Evolutionary conservation across 1,284 basidiomycete genomes (phyloP).

Genomic region (Tylopilus orsonianus): DNA sequence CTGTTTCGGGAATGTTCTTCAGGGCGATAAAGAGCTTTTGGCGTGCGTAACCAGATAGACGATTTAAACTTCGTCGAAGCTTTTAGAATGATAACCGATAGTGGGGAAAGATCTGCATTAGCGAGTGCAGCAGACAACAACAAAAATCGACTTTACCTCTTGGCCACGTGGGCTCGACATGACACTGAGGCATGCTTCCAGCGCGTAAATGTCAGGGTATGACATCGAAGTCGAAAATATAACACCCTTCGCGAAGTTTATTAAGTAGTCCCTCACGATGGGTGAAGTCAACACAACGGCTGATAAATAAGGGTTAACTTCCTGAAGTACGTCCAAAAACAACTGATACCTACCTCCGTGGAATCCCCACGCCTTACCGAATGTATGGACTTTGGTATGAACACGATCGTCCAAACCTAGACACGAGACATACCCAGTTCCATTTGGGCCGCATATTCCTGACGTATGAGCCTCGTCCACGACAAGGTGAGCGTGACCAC

Average conservation of each 20-base stretch:
- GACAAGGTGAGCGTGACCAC: slow-evolving; percentile 37
- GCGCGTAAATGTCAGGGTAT: slow-evolving; percentile 45
- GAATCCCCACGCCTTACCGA: slow-evolving; percentile 59
- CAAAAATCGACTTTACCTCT: slow-evolving; percentile 17
- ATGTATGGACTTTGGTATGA: slow-evolving; percentile 49
- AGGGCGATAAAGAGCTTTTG: slow-evolving; percentile 9
- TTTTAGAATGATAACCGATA: background rate
- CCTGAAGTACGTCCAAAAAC: too few relatives aligned
- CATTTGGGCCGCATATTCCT: slow-evolving; percentile 45
- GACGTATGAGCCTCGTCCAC: slow-evolving; percentile 62
- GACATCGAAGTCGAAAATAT: slow-evolving; percentile 54
- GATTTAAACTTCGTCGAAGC: slow-evolving; percentile 18
- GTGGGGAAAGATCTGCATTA: background rate
- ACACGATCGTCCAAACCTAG: slow-evolving; percentile 40
- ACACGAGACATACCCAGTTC: slow-evolving; percentile 38
- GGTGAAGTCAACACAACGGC: slow-evolving; percentile 52
- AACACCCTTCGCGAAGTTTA: slow-evolving; percentile 62
- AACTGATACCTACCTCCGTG: slow-evolving; percentile 63
- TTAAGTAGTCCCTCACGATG: slow-evolving; percentile 49
- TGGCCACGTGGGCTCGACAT: slow-evolving; percentile 16
- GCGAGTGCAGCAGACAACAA: background rate
- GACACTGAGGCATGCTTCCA: slow-evolving; percentile 32
- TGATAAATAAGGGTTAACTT: slow-evolving; percentile 17
- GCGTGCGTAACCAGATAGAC: slow-evolving; percentile 15
- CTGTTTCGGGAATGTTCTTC: slow-evolving; percentile 6